Base-by-base conservation (phyloP, 805 yeast species). In the Wickerhamomyces mucosus region DNA sequence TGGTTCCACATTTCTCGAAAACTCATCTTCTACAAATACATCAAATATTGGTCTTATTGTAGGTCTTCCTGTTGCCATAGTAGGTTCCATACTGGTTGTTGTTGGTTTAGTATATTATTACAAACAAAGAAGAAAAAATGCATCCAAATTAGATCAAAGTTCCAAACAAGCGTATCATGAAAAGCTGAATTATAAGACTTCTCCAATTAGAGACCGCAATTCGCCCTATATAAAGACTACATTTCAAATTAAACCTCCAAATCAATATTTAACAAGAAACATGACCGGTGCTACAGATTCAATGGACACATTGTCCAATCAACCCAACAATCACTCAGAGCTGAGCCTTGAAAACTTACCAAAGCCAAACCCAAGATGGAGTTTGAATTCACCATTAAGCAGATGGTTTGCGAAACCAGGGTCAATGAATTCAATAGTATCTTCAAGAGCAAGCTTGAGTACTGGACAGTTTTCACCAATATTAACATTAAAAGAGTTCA, bases 11-110 rank as follows among this genome's bases (percentile, higher is more conserved):
- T 3, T 15, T 15, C 22, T 27, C 25, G 6, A 18, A 15, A 15
- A 25, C 15, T 17, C 36, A 12, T 20, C 41, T 10, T 12, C 36
- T 2, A 26, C 29, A 3, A 31, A 19, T 7, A 33, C 28, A 16
- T 14, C 41, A 0, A 46, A 40, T 16, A 36, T 46, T 17, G 49
- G 46, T 2, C 21, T 50, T 1, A 42, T 46, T 16, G 39, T 50
- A 14, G 55, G 52, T 10, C 42, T 50, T 6, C 53, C 55, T 0
- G 32, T 50, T 21, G 51, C 46, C 5, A 41, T 46, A 7, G 26
- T 48, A 18, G 41, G 41, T 6, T n/a, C 30, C 4, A 29, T 38
- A 1, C 24, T 48, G 7, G 7, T 43, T 1, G 18, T 32, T 0
- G 21, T 45, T 5, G 38, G 32, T 0, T 7, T 38, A 1, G 46